Evolutionary conservation across 2,329 filamentous ascomycete genomes (phyloP), one percentile per base, ranked within the genome.

Genomic region (Trichoderma polysporum): DNA sequence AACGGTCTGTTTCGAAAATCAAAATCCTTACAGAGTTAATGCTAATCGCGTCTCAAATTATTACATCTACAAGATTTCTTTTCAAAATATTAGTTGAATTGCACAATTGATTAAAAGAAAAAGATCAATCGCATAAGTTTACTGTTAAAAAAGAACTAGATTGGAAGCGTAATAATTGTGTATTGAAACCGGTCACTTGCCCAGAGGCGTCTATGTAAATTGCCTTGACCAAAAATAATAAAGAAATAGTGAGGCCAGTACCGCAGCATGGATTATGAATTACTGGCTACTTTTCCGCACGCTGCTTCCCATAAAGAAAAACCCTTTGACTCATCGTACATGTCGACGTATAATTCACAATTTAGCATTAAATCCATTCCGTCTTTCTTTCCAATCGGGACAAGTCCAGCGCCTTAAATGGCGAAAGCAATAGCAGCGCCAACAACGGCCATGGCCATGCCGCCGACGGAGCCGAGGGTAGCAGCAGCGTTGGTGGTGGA

Each of bases 351-450:
- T 37, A 49, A 45, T 37, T 41, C 35, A 33, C 54, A 57, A 27
- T 45, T 50, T 45, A 5, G 35, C 63, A 47, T 60, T 60, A 60
- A 19, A 35, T 37, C 31, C 56, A 19, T 12, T 29, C 41, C 12
- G 29, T 35, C 22, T 2, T 45, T 45, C n/a, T 22, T 58, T n/a
- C 41, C 41, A 41, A 4, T 29, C n/a, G 9, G 22, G 19, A n/a
- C 8, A 17, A 17, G 27, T 45, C 35, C 17, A 50, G 27, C n/a
- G 22, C 29, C n/a, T 54, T 60, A 68, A 9, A 63, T 29, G n/a
- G 60, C 60, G 33, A 68, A 57, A 49, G 54, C 66, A 25, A 65
- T 35, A 31, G 60, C 66, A 39, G 66, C 66, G n/a, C 53, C 60
- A 27, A 62, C 53, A 59, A 63, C 53, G 22, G 58, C 66, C 17